Conservation (phyloP, 2,329 filamentous ascomycete genomes). For the Blumeria graminis region DNA sequence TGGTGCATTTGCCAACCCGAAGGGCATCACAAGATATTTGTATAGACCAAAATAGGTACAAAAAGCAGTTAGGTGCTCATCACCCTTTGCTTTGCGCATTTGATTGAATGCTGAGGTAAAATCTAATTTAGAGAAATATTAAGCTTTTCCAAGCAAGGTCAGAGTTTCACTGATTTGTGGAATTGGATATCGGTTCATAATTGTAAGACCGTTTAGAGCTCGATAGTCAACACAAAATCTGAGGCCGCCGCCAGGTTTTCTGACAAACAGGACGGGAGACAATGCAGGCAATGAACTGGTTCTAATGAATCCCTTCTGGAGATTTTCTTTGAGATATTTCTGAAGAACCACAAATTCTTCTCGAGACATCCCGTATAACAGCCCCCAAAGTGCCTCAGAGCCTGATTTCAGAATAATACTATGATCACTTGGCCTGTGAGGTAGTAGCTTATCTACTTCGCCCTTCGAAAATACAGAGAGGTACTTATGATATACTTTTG, state of each 20-base stretch:
- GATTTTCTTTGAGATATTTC: background rate
- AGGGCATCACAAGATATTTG: conserved; percentile 13
- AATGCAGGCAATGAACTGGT: background rate
- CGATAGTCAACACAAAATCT: background rate
- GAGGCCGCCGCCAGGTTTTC: background rate
- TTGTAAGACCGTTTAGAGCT: background rate
- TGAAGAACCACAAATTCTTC: background rate
- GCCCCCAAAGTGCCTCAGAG: background rate
- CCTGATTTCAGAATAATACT: background rate
- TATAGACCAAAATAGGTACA: conserved; percentile 7
- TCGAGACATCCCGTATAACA: background rate
- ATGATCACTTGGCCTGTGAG: background rate
- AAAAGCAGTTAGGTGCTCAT: background rate
- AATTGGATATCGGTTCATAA: background rate
- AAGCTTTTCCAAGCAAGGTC: background rate
- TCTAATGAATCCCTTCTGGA: background rate
- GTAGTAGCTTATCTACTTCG: background rate
- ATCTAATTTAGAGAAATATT: background rate
- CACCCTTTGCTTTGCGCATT: background rate
- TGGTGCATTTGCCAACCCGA: conserved; percentile 10
- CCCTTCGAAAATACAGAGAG: background rate
- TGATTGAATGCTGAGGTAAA: background rate
- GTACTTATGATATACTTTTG: background rate
- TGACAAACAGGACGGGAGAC: background rate
- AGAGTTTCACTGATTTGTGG: background rate